phyloP scores from a whole-genome alignment of 768 basidiomycete genomes.

The Crepidotus variabilis region DNA sequence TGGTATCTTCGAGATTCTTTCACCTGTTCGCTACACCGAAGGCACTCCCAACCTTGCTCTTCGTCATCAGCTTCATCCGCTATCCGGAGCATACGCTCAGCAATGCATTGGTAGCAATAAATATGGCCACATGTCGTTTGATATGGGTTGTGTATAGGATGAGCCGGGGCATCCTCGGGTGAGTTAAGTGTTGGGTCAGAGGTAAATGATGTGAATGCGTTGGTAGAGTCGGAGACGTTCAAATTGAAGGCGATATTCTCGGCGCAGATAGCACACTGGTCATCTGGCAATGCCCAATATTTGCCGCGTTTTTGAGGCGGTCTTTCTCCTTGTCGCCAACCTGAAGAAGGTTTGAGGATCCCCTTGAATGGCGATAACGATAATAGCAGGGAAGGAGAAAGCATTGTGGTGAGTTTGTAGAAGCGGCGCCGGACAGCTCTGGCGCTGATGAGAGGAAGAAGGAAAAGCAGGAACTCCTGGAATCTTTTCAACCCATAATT shows the following conservation, averaged over 20 bases:
- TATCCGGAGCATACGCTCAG: constrained; percentile 73
- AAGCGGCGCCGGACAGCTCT: constrained; percentile 55
- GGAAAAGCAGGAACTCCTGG: constrained; percentile 93
- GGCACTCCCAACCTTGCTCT: constrained; percentile 70
- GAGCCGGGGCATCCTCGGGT: constrained; percentile 43
- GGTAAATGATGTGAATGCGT: constrained; percentile 38
- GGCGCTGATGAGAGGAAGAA: constrained; percentile 80
- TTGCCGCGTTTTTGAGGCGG: constrained; percentile 44
- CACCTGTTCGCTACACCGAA: constrained; percentile 72
- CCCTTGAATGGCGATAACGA: constrained; percentile 23
- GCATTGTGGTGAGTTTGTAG: constrained; percentile 29
- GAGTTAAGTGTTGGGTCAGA: constrained; percentile 13
- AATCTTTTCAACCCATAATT: background rate
- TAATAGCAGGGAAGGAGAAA: constrained; percentile 24
- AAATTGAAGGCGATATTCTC: constrained; percentile 67
- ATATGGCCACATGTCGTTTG: constrained; percentile 77
- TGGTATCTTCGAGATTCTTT: constrained; percentile 58
- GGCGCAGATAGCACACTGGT: constrained; percentile 89
- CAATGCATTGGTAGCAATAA: constrained; percentile 94
- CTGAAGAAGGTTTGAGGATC: constrained; percentile 7
- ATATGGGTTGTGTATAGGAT: constrained; percentile 81
- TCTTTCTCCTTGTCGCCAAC: constrained; percentile 1
- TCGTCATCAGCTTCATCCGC: constrained; percentile 58
- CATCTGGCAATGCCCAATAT: constrained; percentile 62
- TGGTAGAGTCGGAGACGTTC: constrained; percentile 49